Evolutionary conservation across 441 rosid genomes (phyloP).

Genomic region (Codiaeum variegatum): DNA sequence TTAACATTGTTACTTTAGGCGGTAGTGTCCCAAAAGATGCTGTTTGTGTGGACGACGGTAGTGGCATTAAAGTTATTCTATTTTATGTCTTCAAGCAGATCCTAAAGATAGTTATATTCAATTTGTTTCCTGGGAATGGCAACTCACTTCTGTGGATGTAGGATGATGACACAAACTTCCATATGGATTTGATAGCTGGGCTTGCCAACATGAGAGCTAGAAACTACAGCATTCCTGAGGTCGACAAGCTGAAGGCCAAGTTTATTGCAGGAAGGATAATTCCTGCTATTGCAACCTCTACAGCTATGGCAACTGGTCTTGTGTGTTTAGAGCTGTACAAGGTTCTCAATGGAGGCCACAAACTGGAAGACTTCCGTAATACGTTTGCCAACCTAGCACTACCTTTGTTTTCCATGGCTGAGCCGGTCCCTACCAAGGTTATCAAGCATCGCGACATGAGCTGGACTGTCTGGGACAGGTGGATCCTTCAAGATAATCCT

Average conservation of each 20-base stretch:
- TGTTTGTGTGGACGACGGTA: neutral
- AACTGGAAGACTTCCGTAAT: slow-evolving; percentile 82
- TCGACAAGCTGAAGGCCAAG: slow-evolving; percentile 92
- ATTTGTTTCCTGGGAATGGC: neutral
- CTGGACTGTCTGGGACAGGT: slow-evolving; percentile 97
- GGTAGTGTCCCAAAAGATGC: neutral
- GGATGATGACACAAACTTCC: slow-evolving; percentile 95
- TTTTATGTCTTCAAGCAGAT: neutral
- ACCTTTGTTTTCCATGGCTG: slow-evolving; percentile 90
- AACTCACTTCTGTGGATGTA: slow-evolving; percentile 12
- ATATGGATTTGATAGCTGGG: slow-evolving; percentile 88
- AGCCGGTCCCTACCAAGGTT: slow-evolving; percentile 82
- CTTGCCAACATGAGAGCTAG: slow-evolving; percentile 99
- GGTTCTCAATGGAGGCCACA: slow-evolving; percentile 72
- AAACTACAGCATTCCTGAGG: slow-evolving; percentile 86
- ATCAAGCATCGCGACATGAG: slow-evolving; percentile 77
- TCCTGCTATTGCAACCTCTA: slow-evolving; percentile 93
- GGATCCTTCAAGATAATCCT: slow-evolving; percentile 69
- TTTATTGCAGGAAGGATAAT: slow-evolving; percentile 94
- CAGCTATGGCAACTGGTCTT: slow-evolving; percentile 94
- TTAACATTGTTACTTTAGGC: neutral
- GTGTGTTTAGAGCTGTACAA: slow-evolving; percentile 92
- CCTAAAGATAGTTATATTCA: neutral
- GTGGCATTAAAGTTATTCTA: neutral
- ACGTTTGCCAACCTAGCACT: slow-evolving; percentile 91